Conservation (phyloP, 768 basidiomycete genomes). For the Phanerodontia chrysosporium region DNA sequence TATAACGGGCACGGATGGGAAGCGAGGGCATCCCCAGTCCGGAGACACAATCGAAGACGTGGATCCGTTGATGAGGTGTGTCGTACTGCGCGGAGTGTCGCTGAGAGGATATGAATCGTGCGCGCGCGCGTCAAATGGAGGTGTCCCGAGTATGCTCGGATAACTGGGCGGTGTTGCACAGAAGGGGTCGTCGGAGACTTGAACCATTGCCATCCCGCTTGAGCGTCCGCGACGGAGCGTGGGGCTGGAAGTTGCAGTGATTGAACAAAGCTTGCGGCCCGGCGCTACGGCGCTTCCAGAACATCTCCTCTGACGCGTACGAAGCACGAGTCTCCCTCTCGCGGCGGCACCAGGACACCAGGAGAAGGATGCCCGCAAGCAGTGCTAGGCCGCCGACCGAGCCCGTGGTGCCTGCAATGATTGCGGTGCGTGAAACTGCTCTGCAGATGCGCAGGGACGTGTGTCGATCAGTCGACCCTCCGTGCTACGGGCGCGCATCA, state of each 20-base stretch:
- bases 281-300: background rate
- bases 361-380: background rate
- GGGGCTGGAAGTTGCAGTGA: background rate
- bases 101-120: background rate
- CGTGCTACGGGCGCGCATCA: background rate
- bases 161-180: background rate
- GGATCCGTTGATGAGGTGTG: background rate
- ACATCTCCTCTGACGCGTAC: background rate
- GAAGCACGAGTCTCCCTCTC: background rate
- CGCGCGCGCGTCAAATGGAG: background rate
- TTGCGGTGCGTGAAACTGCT: background rate
- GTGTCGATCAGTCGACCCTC: background rate
- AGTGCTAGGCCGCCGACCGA: background rate
- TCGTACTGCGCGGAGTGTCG: background rate
- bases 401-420: background rate
- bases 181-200: conserved; percentile 1
- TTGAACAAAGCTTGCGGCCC: background rate
- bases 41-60: background rate
- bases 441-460: background rate
- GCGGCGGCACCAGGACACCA: background rate
- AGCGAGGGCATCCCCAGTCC: background rate
- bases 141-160: background rate
- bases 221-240: background rate
- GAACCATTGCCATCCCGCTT: conserved; percentile 2
- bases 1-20: background rate